A percentile compares a stretch with the other conserved stretches of the same genome.
phyloP scores from a whole-genome alignment of 768 basidiomycete species.

The Suillus paluster region DNA sequence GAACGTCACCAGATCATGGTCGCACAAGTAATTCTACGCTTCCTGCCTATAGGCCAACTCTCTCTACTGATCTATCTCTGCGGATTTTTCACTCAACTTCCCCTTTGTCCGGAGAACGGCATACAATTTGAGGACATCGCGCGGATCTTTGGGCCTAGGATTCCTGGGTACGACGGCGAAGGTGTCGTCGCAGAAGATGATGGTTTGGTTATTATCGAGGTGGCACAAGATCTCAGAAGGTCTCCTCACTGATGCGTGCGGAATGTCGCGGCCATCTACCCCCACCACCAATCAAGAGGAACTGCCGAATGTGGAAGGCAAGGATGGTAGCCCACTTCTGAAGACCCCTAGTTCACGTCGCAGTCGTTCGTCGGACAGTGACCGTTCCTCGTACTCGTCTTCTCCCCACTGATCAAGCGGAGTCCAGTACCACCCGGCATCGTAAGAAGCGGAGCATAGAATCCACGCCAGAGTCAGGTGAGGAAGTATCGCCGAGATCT shows the following conservation, averaged over 20 bases:
- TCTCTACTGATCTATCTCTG: constrained; percentile 49
- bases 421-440: constrained; percentile 17
- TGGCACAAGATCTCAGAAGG: constrained; percentile 32
- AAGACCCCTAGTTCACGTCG: constrained; percentile 15
- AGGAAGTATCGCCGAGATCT: background rate
- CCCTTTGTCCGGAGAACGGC: constrained; percentile 53
- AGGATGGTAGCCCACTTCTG: background rate
- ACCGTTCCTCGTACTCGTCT: constrained; percentile 10
- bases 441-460: constrained; percentile 22
- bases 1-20: constrained; percentile 41
- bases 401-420: constrained; percentile 17
- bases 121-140: constrained; percentile 50
- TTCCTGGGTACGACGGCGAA: constrained; percentile 42
- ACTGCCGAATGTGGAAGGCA: background rate
- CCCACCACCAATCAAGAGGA: constrained; percentile 3
- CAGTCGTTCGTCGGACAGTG: constrained; percentile 9
- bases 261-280: constrained; percentile 21
- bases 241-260: constrained; percentile 30
- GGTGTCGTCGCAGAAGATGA: constrained; percentile 29
- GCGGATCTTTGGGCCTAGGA: constrained; percentile 47
- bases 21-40: constrained; percentile 54
- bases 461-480: constrained; percentile 8
- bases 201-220: constrained; percentile 37
- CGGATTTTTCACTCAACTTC: constrained; percentile 55
- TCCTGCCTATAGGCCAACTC: constrained; percentile 47